Evolutionary conservation across 1,284 basidiomycete species (phyloP).

Genomic region (Trichosporon asahii): DNA sequence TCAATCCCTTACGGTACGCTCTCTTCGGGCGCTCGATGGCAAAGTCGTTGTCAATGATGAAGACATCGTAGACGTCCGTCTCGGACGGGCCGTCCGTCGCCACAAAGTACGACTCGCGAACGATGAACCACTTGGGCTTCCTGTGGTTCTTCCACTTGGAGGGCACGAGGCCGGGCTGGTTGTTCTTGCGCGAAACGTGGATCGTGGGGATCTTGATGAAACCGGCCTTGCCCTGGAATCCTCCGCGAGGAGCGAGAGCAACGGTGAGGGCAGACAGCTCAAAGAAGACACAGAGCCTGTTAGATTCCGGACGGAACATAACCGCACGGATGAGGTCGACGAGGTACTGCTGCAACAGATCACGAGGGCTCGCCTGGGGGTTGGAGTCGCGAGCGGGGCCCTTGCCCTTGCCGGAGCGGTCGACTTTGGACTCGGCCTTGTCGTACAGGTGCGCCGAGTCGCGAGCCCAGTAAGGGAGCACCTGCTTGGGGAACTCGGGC

Average conservation of each 20-base stretch:
- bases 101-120: conserved; percentile 89
- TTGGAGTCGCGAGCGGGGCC: conserved; percentile 23
- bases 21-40: conserved; percentile 62
- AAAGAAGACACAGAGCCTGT: conserved; percentile 88
- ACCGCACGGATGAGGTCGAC: conserved; percentile 83
- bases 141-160: conserved; percentile 64
- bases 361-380: conserved; percentile 57
- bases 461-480: conserved; percentile 63
- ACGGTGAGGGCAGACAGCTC: conserved; percentile 90
- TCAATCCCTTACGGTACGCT: conserved; percentile 45
- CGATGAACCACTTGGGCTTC: conserved; percentile 84
- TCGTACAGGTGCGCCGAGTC: conserved; percentile 56
- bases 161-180: conserved; percentile 51
- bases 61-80: conserved; percentile 84
- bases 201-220: conserved; percentile 60
- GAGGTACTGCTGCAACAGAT: conserved; percentile 83
- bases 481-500: conserved; percentile 82
- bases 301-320: conserved; percentile 94
- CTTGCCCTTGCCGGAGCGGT: not conserved
- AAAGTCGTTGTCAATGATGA: conserved; percentile 88
- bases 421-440: conserved; percentile 31
- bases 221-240: conserved; percentile 78
- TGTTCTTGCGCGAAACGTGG: conserved; percentile 53
- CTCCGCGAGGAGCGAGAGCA: conserved; percentile 75
- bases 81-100: conserved; percentile 81